Conservation (phyloP, 805 yeast genomes). For the Saccharomycopsis fibuligera region DNA sequence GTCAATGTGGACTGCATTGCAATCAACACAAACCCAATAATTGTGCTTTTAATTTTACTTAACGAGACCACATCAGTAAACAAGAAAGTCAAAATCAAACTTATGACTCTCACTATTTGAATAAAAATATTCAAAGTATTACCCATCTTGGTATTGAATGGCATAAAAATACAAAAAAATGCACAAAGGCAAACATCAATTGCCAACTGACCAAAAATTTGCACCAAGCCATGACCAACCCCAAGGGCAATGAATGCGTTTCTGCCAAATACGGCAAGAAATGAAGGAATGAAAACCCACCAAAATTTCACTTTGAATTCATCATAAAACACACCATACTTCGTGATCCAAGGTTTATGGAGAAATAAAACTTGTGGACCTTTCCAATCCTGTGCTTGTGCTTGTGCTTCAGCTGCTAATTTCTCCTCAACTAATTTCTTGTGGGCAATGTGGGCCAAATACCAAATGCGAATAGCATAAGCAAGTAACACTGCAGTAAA, state of each 20-base stretch:
- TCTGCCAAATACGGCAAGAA: conserved; percentile 25
- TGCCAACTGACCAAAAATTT: conserved; percentile 29
- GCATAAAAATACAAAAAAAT: conserved; percentile 23
- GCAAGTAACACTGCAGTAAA: conserved; percentile 24
- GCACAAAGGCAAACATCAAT: conserved; percentile 25
- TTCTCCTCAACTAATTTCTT: conserved; percentile 19
- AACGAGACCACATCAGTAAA: conserved; percentile 28
- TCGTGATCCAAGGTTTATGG: conserved; percentile 28
- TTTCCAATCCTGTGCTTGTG: background rate
- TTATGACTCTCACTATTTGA: conserved; percentile 25
- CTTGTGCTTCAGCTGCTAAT: background rate
- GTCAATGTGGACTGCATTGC: conserved; percentile 28
- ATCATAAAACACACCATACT: conserved; percentile 30
- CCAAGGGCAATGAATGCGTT: conserved; percentile 30
- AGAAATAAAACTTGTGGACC: conserved; percentile 22
- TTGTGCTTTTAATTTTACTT: conserved; percentile 25
- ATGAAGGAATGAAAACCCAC: conserved; percentile 28
- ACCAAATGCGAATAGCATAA: conserved; percentile 24
- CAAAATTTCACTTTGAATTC: conserved; percentile 28
- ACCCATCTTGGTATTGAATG: conserved; percentile 28
- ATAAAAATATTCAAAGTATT: conserved; percentile 27
- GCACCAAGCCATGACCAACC: conserved; percentile 28
- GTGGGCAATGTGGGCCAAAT: conserved; percentile 25
- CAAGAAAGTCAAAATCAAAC: conserved; percentile 26
- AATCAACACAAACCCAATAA: conserved; percentile 28